Conservation (phyloP, 176 grass and related monocot genomes). For the Paspalum notatum region DNA sequence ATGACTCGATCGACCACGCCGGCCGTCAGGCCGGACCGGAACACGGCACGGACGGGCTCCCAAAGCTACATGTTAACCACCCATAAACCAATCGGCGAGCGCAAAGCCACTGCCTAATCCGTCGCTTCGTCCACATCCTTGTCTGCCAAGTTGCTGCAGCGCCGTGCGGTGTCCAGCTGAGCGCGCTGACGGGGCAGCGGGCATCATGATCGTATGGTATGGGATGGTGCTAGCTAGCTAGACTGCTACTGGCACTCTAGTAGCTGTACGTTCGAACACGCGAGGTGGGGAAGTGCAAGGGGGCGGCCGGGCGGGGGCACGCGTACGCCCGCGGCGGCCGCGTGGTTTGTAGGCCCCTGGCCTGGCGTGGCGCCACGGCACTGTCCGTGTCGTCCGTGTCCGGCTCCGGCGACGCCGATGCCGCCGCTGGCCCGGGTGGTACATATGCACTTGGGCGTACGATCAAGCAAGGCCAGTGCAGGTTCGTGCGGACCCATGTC, state of each 20-base stretch:
- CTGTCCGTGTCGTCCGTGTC: background rate
- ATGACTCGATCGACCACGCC: background rate
- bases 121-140: background rate
- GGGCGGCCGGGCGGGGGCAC: background rate
- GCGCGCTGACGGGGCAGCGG: background rate
- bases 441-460: background rate
- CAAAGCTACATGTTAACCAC: conserved; percentile 27
- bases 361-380: background rate
- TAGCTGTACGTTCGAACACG: background rate
- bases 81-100: background rate
- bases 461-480: background rate
- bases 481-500: background rate
- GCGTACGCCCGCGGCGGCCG: background rate
- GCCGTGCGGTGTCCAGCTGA: too few species aligned
- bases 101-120: background rate
- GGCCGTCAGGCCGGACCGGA: background rate
- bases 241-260: too few species aligned
- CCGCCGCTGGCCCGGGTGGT: background rate
- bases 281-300: background rate
- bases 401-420: background rate
- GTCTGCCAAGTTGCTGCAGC: background rate
- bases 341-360: background rate
- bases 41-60: background rate
- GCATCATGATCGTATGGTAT: background rate
- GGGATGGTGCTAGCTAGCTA: background rate